Evolutionary conservation across 2,329 filamentous ascomycete genomes (phyloP), one percentile per base, ranked within the genome.

Genomic region (Diaporthe ampelina): DNA sequence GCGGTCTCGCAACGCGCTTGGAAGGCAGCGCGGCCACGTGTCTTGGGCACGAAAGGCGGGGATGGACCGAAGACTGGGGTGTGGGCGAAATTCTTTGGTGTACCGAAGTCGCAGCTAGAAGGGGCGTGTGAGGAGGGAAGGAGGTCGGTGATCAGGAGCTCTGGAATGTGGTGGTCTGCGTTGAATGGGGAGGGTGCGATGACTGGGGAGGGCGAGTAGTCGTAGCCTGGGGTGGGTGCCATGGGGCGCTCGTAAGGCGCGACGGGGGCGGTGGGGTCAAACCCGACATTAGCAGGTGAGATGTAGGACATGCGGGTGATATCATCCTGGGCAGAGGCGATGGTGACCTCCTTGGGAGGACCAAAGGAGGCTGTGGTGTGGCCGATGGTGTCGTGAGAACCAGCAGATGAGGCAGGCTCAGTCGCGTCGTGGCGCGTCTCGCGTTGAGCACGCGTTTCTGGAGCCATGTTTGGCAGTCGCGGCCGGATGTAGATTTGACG

Each of bases 331-430:
- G 40, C 45, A 29, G 57, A 72, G 35, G 35, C 48, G 48, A 56
- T 19, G 57, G 70, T 72, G n/a, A 32, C 7, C 26, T 72, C 70
- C 48, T 40, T 68, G 70, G 70, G 58, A 48, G 58, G 52, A 4
- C 67, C 68, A 26, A 74, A 43, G 26, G 61, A 69, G 19, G 32
- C 43, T 19, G 70, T 58, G 45, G 71, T 57, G 50, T 37, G 85
- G 79, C 87, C 89, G 76, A 90, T 84, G 75, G 88, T 89, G 79
- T 88, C 88, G 81, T 90, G 88, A 70, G 87, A 88, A 72, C 88
- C 88, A 40, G 88, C 90, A 9, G 88, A 90, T 9, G 88, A 89
- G 26, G 88, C 88, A 7, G 89, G 89, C 57, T 63, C 70, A 24
- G 59, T 43, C 57, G 48, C 59, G 57, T 72, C 17, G 48, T 88